Evolutionary conservation across 116 monocot genomes (phyloP), one percentile per base, ranked within the genome.

Genomic region (Trichopus zeylanicus): DNA sequence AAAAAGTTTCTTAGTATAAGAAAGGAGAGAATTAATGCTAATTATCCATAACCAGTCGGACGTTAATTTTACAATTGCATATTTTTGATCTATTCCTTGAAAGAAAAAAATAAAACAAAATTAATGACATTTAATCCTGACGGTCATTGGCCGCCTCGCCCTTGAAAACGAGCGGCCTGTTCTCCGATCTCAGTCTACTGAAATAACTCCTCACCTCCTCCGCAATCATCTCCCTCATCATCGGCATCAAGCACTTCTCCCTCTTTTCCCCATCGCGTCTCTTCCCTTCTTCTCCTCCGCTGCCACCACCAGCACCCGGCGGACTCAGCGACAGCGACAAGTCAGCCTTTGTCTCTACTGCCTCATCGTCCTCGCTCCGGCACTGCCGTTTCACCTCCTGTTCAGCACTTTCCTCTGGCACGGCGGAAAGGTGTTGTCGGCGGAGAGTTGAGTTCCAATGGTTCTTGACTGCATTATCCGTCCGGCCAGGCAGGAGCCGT

Each of bases 361-460:
- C n/a, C 2, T 22, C n/a, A 1, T 27, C 46, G 13, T 61, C 65
- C 31, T 49, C 69, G 33, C 66, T 67, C 60, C 13, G 28, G 26
- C 73, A 73, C 54, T 7, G 25, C 27, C 72, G 30, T 31, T 66
- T 73, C 48, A 29, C 53, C n/a, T 61, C 76, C n/a, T 31, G 51
- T n/a, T 48, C 67, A 4, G 57, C 46, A 11, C 29, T 49, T 1
- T 58, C 66, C 31, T 39, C 51, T 0, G 2, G 19, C 26, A 21
- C 30, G n/a, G n/a, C 46, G 37, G 56, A 22, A 26, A 18, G 42
- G 3, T 15, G 12, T 3, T 68, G 35, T 18, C 84, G 69, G n/a
- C 79, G 63, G 42, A 84, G 84, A 11, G 84, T 75, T 25, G 84
- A 84, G 60, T 84, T 84, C 84, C 84, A 84, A 48, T 84, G 84